A percentile compares a stretch with the other conserved stretches of the same genome.
Conservation (phyloP, 2,329 filamentous ascomycete genomes). For the Gliomastix tumulicola region DNA sequence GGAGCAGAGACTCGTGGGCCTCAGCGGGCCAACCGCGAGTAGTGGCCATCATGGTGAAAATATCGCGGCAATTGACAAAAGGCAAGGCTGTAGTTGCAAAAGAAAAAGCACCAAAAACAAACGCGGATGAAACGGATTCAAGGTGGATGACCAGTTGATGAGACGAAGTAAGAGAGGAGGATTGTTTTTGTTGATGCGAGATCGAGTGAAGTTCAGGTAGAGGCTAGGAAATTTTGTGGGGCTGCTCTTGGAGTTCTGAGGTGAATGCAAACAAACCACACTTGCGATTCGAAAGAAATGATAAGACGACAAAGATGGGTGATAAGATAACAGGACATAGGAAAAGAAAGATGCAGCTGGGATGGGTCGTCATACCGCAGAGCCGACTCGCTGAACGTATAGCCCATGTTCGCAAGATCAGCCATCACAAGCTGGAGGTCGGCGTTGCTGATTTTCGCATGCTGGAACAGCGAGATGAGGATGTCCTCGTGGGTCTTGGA, state of each 20-base stretch:
- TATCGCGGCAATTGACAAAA: conserved; percentile 1
- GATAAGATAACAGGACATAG: no score
- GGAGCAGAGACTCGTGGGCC: conserved; percentile 30
- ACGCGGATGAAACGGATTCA: no score
- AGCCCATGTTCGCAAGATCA: conserved; percentile 27
- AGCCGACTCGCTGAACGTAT: conserved; percentile 30
- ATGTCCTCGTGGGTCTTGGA: conserved; percentile 34
- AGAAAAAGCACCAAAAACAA: no score
- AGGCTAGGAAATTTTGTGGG: no score
- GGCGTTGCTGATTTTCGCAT: conserved; percentile 20
- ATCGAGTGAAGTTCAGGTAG: conserved; percentile 5
- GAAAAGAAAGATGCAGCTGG: no score
- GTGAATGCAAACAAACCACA: no score
- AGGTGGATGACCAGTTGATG: no score
- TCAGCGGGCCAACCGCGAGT: conserved; percentile 20
- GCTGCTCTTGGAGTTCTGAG: no score
- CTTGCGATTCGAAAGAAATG: no score
- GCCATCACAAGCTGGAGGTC: conserved; percentile 28
- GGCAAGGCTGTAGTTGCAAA: no score
- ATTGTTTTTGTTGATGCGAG: no score
- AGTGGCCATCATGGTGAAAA: conserved; percentile 2
- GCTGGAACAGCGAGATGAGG: conserved; percentile 29
- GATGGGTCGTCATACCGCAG: conserved; percentile 24
- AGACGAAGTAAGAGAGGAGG: conserved; percentile 6
- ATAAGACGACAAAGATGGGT: no score